Evolutionary conservation across 2,329 filamentous ascomycete genomes (phyloP).

Genomic region (Fusarium transvaalense): DNA sequence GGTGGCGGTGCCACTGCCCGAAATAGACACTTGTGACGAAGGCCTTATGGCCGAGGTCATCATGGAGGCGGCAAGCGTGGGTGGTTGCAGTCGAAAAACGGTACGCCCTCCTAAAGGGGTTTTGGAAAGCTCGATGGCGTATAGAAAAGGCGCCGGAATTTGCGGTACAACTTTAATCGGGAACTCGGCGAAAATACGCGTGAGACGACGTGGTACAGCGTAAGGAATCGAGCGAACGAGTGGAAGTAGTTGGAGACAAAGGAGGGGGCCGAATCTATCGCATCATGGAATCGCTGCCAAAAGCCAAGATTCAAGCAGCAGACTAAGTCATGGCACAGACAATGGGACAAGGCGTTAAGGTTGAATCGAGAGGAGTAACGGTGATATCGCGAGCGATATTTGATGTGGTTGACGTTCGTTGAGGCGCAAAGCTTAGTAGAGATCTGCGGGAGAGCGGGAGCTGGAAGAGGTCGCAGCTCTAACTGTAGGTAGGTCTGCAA

Average conservation of each 20-base stretch:
- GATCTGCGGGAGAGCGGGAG: conserved; percentile 44
- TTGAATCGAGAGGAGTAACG: conserved; percentile 8
- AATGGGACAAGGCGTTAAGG: conserved; percentile 11
- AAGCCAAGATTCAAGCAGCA: conserved; percentile 41
- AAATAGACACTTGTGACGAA: conserved; percentile 43
- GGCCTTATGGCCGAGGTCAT: conserved; percentile 45
- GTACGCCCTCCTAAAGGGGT: conserved; percentile 29
- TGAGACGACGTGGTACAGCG: conserved; percentile 32
- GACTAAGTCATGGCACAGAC: conserved; percentile 43
- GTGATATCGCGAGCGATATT: conserved; percentile 5
- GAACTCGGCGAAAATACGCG: conserved; percentile 29
- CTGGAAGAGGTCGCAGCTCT: conserved; percentile 44
- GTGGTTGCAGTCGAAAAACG: conserved; percentile 28
- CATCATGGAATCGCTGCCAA: conserved; percentile 44
- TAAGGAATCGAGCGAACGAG: conserved; percentile 39
- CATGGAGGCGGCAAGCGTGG: conserved; percentile 28
- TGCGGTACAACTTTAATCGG: conserved; percentile 22
- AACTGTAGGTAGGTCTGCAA: conserved; percentile 44
- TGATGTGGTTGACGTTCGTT: conserved; percentile 17
- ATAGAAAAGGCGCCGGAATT: conserved; percentile 2
- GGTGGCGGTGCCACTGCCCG: conserved; percentile 44
- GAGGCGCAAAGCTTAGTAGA: conserved; percentile 34
- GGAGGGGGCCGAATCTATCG: conserved; percentile 43
- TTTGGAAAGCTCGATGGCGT: conserved; percentile 19
- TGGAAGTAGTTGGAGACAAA: conserved; percentile 41